Evolutionary conservation across 2,329 filamentous ascomycete species (phyloP), one percentile per base, ranked within the genome.

Genomic region (Fusarium scirpi): DNA sequence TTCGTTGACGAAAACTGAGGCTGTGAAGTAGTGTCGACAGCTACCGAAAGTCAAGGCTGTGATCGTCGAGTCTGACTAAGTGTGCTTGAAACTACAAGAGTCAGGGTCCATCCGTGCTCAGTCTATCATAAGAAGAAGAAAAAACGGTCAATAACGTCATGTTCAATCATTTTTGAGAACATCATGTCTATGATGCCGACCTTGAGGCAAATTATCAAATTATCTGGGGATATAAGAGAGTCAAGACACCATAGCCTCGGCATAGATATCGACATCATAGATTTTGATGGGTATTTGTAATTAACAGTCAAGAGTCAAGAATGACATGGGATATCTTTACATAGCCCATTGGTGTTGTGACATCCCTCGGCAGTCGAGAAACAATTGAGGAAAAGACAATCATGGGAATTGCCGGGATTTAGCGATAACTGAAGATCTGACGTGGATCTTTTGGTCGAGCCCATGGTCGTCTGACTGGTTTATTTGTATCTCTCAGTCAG

Each of bases 301-400:
- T 49, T 55, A 4, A 49, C 2, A 22, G 15, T 52, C 22, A 20
- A 27, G 32, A 32, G 20, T 45, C 16, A 43, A 22, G n/a, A 29
- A 32, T 61, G 41, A 22, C 62, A 54, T 49, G 43, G 30, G 24
- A 63, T 70, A 45, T 67, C 6, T 62, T 22, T 60, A n/a, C 62
- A 70, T 59, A 58, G 67, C 58, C 62, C 57, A 8, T 24, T 53
- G 41, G 41, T 55, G 52, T 62, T 67, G 67, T 53, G 66, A 70
- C 66, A 29, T 40, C 64, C 51, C 20, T 67, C 52, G 52, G 47
- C 38, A 58, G 20, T 58, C 44, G 20, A 30, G 29, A 44, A 38
- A 55, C 18, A 20, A 40, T n/a, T 57, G 48, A 45, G 44, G 38
- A 25, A n/a, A 27, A 43, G 38, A 53, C 18, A 41, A 29, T 12